Conservation (phyloP, 2,329 filamentous ascomycete genomes). For the Rachicladosporium sp. region DNA sequence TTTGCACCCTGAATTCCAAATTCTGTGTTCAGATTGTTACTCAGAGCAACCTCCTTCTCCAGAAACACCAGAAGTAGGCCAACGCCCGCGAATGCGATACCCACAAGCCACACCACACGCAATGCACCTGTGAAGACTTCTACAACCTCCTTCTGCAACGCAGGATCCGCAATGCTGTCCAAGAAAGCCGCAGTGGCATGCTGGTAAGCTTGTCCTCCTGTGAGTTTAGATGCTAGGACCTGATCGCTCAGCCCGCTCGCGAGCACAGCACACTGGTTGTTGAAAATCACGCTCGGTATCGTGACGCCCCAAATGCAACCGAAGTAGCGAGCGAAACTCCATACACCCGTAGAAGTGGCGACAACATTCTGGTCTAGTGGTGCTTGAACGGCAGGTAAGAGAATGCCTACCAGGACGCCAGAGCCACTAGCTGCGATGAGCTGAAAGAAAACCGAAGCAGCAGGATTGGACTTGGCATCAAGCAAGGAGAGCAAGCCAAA, state of each 20-base stretch:
- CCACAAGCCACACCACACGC: not conserved
- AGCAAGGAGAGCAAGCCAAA: conserved; percentile 31
- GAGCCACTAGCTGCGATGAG: conserved; percentile 27
- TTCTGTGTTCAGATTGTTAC: conserved; percentile 5
- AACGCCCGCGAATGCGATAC: not conserved
- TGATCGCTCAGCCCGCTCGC: not conserved
- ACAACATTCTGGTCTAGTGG: conserved; percentile 24
- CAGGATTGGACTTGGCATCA: conserved; percentile 24
- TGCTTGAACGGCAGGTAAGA: conserved; percentile 34
- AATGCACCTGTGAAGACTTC: not conserved
- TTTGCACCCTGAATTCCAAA: conserved; percentile 6
- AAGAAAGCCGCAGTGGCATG: not conserved
- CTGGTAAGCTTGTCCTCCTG: not conserved
- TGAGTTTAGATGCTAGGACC: not conserved
- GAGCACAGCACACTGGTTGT: conserved; percentile 8
- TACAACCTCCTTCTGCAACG: not conserved
- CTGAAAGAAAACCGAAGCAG: conserved; percentile 31
- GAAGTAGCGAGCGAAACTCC: conserved; percentile 34
- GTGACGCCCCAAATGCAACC: conserved; percentile 34
- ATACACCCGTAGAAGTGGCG: conserved; percentile 27
- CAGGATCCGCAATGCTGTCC: not conserved
- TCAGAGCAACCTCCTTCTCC: not conserved
- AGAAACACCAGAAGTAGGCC: not conserved
- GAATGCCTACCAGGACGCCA: conserved; percentile 27
- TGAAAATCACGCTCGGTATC: conserved; percentile 30